Evolutionary conservation across 2,329 filamentous ascomycete genomes (phyloP), one percentile per base, ranked within the genome.

Genomic region (Scytalidium lignicola): DNA sequence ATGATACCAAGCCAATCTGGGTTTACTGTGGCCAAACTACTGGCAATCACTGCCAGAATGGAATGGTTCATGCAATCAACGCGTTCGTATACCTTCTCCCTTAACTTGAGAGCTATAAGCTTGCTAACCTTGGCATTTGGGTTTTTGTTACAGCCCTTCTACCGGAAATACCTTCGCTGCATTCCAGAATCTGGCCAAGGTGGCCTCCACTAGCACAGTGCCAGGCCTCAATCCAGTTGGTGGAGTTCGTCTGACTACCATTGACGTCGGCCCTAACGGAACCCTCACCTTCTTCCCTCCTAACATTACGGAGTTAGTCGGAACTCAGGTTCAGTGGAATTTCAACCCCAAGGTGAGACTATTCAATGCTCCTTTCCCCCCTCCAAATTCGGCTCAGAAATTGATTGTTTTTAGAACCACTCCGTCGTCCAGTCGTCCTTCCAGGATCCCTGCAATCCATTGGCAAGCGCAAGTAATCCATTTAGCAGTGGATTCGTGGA

Each of bases 201-300:
- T 61, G 3, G 58, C 58, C 21, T 49, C 46, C 12, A 49, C 54
- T 2, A 37, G 32, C 32, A 37, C 32, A 37, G 32, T 37, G 15
- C 41, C 49, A 2, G 58, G 61, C 5, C 68, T 62, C 56, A 62
- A 56, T 1, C 65, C 68, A 1, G 51, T 56, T 6, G 64, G 65
- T 5, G 68, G 67, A 15, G 47, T 64, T 17, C 65, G 68, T 15
- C 61, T 63, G 23, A 55, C 65, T 5, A 57, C 57, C 51, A 77
- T 88, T 48, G 76, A 79, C 54, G 85, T 88, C 48, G 76, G 78
- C 54, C 49, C 50, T 22, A 59, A 60, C 20, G 63, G 60, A 9
- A 55, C 58, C 41, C 54, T 67, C 7, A 57, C 58, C 2, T 70
- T 68, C 20, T 41, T 43, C 12, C 75, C 75, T 7, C 63, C 69